Percentiles rank a stretch among this genome's conserved stretches.
These are phyloP conservation scores for Tylopilus vinaceipallidus DNA, from an alignment of 768 basidiomycete genomes.

Conservation along the genomic window DNA sequence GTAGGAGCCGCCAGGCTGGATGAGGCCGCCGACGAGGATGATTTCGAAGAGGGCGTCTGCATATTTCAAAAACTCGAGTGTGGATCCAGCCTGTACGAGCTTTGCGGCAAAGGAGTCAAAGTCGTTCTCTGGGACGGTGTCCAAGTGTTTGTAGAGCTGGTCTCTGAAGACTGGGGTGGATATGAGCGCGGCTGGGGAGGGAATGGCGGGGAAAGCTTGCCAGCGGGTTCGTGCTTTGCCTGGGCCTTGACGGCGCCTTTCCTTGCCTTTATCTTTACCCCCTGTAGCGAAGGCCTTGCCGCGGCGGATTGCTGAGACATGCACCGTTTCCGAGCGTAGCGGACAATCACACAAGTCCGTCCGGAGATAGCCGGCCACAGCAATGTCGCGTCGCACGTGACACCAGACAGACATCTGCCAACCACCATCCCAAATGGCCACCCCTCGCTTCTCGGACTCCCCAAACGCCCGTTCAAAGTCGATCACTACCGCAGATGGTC, in stretches of 20 bases:
- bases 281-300: constrained; percentile 88
- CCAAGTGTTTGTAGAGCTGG: constrained; percentile 87
- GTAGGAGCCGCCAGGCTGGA: constrained; percentile 93
- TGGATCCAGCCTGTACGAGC: constrained; percentile 87
- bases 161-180: constrained; percentile 76
- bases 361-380: constrained; percentile 28
- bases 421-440: constrained; percentile 15
- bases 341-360: constrained; percentile 19
- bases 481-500: constrained; percentile 70
- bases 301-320: constrained; percentile 89
- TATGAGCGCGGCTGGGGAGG: constrained; percentile 10
- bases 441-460: constrained; percentile 48
- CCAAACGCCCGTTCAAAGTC: constrained; percentile 81
- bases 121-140: constrained; percentile 74
- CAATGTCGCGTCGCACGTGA: constrained; percentile 23
- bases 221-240: constrained; percentile 88
- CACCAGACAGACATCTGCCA: background rate
- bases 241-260: constrained; percentile 91
- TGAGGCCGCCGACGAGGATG: constrained; percentile 90
- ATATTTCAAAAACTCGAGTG: constrained; percentile 96
- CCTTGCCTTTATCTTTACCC: constrained; percentile 90
- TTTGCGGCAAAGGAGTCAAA: constrained; percentile 82
- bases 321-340: constrained; percentile 54
- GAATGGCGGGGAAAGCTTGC: constrained; percentile 33
- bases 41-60: constrained; percentile 95